Evolutionary conservation across 2,329 filamentous ascomycete species (phyloP), one percentile per base, ranked within the genome.

Genomic region (Monosporascus sp.): DNA sequence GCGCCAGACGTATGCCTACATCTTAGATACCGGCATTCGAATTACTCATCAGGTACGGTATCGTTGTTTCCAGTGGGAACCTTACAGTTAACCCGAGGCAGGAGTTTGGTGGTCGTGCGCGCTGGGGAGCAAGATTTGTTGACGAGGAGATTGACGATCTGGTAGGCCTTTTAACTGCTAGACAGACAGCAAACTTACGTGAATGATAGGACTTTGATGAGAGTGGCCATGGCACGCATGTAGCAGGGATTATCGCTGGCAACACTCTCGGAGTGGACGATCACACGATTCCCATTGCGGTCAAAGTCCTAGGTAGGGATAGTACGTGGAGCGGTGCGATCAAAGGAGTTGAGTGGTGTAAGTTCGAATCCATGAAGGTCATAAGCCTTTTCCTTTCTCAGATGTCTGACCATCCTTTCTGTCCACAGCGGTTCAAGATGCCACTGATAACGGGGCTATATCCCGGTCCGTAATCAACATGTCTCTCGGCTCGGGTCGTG

Each of bases 321-420:
- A 57, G 58, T 9, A 44, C 35, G 17, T 62, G 60, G 11, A 55
- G 44, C 7, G 57, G 54, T 31, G 56, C 53, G 9, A 52, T 62
- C 3, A 58, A 66, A 27, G 64, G 62, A 20, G 54, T 67, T 3
- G 54, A 62, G 20, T 67, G 64, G 64, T 59, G 64, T 66, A 52
- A 57, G 64, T 54, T 14, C 36, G 7, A 24, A 14, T 17, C 7
- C 22, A 5, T 22, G 38, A 8, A n/a, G 17, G 17, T 8, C 9
- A 3, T 35, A 17, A 48, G 15, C 27, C 31, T 14, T 8, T 31
- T 45, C 8, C 7, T 36, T 11, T 27, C 45, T 11, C 17, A 38
- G 31, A 48, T 15, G 22, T 52, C 54, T 59, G 35, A 59, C 52
- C 45, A 8, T 25, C 15, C 24, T 24, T 45, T 44, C 22, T 5